Evolutionary conservation across 345 rosid species (phyloP).

Genomic region (Eucalyptus regnans): DNA sequence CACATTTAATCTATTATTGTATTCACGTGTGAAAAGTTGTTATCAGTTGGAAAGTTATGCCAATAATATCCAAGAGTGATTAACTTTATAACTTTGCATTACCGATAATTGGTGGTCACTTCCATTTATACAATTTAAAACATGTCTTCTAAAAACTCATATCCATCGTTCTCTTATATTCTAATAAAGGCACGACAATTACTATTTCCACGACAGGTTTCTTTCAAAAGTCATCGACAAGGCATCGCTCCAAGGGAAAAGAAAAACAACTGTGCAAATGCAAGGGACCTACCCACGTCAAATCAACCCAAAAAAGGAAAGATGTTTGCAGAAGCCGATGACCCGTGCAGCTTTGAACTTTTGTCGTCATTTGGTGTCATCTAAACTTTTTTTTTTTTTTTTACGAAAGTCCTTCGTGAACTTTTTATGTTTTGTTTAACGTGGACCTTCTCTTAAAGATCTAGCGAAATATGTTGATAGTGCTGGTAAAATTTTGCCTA

Average conservation of each 20-base stretch:
- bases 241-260: not conserved
- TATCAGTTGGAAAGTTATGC: not conserved
- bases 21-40: not conserved
- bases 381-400: not conserved
- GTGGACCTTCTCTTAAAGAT: not conserved
- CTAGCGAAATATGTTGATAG: not conserved
- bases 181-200: no score
- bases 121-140: no score
- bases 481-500: not conserved
- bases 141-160: no score
- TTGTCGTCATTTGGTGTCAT: not conserved
- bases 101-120: not conserved
- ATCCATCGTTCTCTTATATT: not conserved
- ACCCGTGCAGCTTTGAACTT: not conserved
- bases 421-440: not conserved
- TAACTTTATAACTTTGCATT: not conserved
- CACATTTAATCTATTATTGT: not conserved
- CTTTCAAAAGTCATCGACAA: not conserved
- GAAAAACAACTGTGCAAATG: not conserved
- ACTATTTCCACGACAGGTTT: not conserved
- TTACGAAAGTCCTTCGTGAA: not conserved
- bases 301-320: not conserved
- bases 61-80: not conserved
- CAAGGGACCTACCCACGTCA: not conserved
- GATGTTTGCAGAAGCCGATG: not conserved